These are phyloP conservation scores for Torulaspora maleeae DNA, from an alignment of 805 yeast species.

Conservation along the genomic window DNA sequence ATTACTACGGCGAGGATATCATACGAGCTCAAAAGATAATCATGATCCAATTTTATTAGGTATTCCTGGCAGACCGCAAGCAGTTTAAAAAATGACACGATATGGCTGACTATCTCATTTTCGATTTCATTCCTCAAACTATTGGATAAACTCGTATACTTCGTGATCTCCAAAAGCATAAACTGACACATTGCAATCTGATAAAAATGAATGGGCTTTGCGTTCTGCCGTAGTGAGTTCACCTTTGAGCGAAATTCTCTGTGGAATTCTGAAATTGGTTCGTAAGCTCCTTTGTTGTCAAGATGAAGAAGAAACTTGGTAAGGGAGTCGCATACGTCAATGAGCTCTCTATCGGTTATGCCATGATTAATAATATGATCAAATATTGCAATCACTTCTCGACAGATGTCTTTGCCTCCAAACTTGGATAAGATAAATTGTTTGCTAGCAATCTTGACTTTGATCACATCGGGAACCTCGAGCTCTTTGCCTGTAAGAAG, in stretches of 20 bases:
- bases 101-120: conserved; percentile 24
- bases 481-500: conserved; percentile 11
- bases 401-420: conserved; percentile 6
- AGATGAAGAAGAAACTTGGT: conserved; percentile 21
- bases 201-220: conserved; percentile 34
- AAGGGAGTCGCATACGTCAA: conserved; percentile 13
- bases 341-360: conserved; percentile 27
- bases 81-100: conserved; percentile 27
- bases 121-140: conserved; percentile 14
- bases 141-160: conserved; percentile 19
- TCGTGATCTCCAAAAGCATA: conserved; percentile 26
- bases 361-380: conserved; percentile 24
- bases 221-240: conserved; percentile 16
- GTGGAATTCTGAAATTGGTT: conserved; percentile 26
- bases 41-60: conserved; percentile 2
- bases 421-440: conserved; percentile 22
- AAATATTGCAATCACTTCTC: conserved; percentile 16
- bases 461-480: conserved; percentile 20
- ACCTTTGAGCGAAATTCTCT: conserved; percentile 27
- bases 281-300: conserved; percentile 19
- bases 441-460: conserved; percentile 13
- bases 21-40: conserved; percentile 18
- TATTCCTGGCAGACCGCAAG: conserved; percentile 19
- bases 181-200: conserved; percentile 31
- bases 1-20: conserved; percentile 20